Evolutionary conservation across 495 filamentous ascomycete species (phyloP), one percentile per base, ranked within the genome.

Genomic region (Thozetella sp.): DNA sequence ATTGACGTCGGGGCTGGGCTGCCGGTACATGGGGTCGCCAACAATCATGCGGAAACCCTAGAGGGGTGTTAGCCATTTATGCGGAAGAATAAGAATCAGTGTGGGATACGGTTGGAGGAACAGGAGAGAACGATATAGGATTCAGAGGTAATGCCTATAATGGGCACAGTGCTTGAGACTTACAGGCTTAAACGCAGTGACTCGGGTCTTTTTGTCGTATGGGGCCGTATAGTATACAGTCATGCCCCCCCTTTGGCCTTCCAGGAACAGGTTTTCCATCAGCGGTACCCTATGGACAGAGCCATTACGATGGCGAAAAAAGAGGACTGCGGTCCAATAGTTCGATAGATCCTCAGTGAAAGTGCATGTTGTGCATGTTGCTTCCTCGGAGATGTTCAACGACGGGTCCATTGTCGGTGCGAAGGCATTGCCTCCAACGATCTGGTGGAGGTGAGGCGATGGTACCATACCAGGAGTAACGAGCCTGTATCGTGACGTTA

Each of bases 1-100:
- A 23, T 56, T 37, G 1, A 15, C 30, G 22, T 58, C 30, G 6
- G 54, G 58, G 19, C 45, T 58, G 11, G 67, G 37, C 24, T 65
- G 71, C 54, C 75, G 68, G n/a, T 62, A 69, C 56, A 63, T 71
- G 0, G 88, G 78, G 65, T 89, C 77, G 37, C 91, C 91, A 45
- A 87, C 81, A 17, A 93, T 63, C 88, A 94, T 93, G 60, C 89
- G 90, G 69, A 91, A 89, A 24, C 85, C 87, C 50, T 73, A 20
- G 1, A 23, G 13, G 19, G 24, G 20, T 12, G 24, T 58, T 22
- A 61, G 52, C 26, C n/a, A n/a, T 1, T 13, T 53, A 24, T 19
- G 13, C 1, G 24, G n/a, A 12, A n/a, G n/a, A n/a, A n/a, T n/a
- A n/a, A n/a, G n/a, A n/a, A n/a, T n/a, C n/a, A n/a, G n/a, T n/a